Evolutionary conservation across 345 rosid genomes (phyloP).

Genomic region (Aegle marmelos): DNA sequence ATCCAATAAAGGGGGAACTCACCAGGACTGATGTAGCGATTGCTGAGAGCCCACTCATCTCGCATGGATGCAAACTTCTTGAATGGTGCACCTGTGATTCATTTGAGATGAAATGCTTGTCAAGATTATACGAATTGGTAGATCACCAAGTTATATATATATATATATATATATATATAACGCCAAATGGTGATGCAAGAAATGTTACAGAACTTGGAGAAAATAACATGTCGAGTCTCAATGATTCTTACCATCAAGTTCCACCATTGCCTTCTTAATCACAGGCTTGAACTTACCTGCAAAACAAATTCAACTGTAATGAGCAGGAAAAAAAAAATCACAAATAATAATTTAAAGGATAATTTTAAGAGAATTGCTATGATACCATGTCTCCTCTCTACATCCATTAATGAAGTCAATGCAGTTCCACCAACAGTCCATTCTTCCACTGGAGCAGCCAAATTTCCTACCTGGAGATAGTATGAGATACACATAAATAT

Average conservation of each 20-base stretch:
- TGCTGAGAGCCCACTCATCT: constrained; percentile 84
- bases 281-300: constrained; percentile 95
- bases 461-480: constrained; percentile 73
- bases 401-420: constrained; percentile 90
- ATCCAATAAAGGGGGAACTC: constrained; percentile 21
- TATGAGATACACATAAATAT: background rate
- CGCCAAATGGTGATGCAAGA: background rate
- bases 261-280: constrained; percentile 99
- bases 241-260: constrained; percentile 68
- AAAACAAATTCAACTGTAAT: background rate
- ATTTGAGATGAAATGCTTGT: background rate
- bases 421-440: constrained; percentile 98
- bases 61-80: constrained; percentile 66
- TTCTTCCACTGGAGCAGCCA: constrained; percentile 77
- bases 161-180: too few species aligned
- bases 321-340: background rate
- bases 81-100: constrained; percentile 77
- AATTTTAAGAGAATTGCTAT: constrained; percentile 2
- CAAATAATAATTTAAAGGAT: background rate
- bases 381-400: constrained; percentile 97
- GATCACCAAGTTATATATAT: background rate
- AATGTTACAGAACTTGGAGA: background rate
- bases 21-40: constrained; percentile 92
- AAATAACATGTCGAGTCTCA: background rate
- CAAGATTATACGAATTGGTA: background rate